Evolutionary conservation across 257 asterid species (phyloP).

Genomic region (Henckelia pumila): DNA sequence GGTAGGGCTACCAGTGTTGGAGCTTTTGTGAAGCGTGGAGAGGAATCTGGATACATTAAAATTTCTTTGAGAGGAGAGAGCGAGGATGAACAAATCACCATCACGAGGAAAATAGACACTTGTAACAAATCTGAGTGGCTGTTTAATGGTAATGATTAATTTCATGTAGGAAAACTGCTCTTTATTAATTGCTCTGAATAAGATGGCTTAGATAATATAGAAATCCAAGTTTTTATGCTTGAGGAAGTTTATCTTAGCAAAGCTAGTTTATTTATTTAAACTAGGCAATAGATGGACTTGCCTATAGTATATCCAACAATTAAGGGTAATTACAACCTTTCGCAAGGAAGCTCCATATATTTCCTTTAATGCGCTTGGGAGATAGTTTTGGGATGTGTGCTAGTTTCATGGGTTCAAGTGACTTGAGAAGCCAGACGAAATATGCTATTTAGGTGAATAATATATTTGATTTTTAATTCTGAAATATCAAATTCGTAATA

Average conservation of each 20-base stretch:
- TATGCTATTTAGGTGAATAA: not conserved
- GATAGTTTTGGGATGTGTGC: not conserved
- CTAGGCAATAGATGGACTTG: not conserved
- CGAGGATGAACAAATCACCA: conserved; percentile 45
- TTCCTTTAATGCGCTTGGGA: conserved; percentile 10
- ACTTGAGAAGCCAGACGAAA: conserved; percentile 5
- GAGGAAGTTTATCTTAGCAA: conserved; percentile 2
- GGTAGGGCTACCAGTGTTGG: conserved; percentile 92
- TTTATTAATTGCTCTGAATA: conserved; percentile 13
- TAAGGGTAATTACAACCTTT: conserved; percentile 9
- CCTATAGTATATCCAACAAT: not conserved
- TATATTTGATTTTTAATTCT: not conserved
- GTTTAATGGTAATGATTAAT: conserved; percentile 59
- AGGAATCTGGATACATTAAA: conserved; percentile 73
- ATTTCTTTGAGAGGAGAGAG: conserved; percentile 71
- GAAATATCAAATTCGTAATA: conserved; percentile 7
- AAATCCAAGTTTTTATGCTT: conserved; percentile 11
- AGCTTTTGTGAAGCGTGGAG: conserved; percentile 92
- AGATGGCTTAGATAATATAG: conserved; percentile 9
- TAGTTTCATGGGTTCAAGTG: not conserved
- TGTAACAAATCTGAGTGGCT: conserved; percentile 90
- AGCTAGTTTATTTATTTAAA: not conserved
- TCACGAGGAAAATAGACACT: conserved; percentile 68
- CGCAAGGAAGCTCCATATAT: conserved; percentile 7
- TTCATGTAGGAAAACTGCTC: conserved; percentile 5